These are phyloP conservation scores for Fusarium sterilihyphosum DNA, from an alignment of 2,329 filamentous ascomycete species.

Conservation along the genomic window DNA sequence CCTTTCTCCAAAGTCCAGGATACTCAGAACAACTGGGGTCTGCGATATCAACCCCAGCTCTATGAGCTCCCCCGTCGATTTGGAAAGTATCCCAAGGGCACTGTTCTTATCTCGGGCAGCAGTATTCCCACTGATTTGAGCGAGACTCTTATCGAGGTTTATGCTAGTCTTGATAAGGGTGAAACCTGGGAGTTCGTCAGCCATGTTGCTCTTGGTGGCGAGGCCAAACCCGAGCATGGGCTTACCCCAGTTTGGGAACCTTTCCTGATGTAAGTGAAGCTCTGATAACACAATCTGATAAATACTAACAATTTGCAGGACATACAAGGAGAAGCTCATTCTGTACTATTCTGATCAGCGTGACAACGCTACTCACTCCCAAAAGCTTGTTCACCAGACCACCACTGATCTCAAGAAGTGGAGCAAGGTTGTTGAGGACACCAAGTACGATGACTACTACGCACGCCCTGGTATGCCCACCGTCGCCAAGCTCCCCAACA, in stretches of 20 bases:
- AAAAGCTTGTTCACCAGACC: conserved; percentile 74
- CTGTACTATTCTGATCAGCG: conserved; percentile 79
- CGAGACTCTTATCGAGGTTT: conserved; percentile 74
- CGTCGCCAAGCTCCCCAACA: conserved; percentile 66
- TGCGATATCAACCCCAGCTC: conserved; percentile 76
- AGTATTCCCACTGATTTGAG: conserved; percentile 69
- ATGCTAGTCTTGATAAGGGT: conserved; percentile 70
- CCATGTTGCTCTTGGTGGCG: conserved; percentile 71
- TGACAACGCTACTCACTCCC: conserved; percentile 66
- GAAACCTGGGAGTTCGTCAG: conserved; percentile 74
- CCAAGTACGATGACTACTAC: conserved; percentile 68
- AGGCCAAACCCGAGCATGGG: conserved; percentile 70
- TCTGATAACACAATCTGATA: too few species aligned
- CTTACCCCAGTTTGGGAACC: conserved; percentile 79
- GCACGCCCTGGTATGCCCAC: conserved; percentile 76
- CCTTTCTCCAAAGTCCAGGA: conserved; percentile 68
- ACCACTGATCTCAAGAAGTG: conserved; percentile 68
- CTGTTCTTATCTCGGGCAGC: conserved; percentile 69
- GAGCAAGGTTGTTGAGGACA: conserved; percentile 66
- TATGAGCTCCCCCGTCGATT: conserved; percentile 69
- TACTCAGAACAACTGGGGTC: conserved; percentile 69
- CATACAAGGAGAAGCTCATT: conserved; percentile 67
- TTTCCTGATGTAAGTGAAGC: conserved; percentile 60
- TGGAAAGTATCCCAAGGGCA: conserved; percentile 68
- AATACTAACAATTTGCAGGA: conserved; percentile 43